Evolutionary conservation across 1,284 basidiomycete species (phyloP).

Genomic region (Sporisorium scitamineum): DNA sequence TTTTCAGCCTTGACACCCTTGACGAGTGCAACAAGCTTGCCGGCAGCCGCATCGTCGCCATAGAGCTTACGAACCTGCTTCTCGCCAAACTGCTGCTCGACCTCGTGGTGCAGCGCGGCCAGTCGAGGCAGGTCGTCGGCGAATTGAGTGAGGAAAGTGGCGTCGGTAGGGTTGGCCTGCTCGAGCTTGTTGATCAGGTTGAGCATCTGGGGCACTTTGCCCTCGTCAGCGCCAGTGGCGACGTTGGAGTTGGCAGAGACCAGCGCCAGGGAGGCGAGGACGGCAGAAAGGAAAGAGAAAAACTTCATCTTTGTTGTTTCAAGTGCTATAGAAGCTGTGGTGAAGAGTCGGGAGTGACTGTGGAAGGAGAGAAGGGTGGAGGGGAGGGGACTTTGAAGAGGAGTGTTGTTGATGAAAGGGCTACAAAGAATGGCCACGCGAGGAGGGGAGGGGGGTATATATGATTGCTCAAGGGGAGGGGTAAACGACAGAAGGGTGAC

Average conservation of each 20-base stretch:
- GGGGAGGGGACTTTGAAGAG: background rate
- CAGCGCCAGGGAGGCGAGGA: slow-evolving; percentile 16
- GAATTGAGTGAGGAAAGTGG: slow-evolving; percentile 10
- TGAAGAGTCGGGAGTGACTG: no score
- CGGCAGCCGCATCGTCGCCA: slow-evolving; percentile 16
- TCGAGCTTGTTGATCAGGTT: slow-evolving; percentile 38
- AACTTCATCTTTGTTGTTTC: slow-evolving; percentile 24
- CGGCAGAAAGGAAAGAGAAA: slow-evolving; percentile 27
- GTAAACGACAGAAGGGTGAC: background rate
- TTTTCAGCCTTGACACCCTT: slow-evolving; percentile 8
- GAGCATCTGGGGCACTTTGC: slow-evolving; percentile 32
- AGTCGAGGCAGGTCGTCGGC: slow-evolving; percentile 13
- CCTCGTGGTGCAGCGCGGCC: slow-evolving; percentile 29
- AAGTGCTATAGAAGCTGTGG: slow-evolving; percentile 23
- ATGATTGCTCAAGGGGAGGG: slow-evolving; percentile 1
- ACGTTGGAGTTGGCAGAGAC: slow-evolving; percentile 23
- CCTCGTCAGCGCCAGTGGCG: slow-evolving; percentile 17
- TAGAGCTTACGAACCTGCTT: slow-evolving; percentile 18
- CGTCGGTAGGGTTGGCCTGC: slow-evolving; percentile 18
- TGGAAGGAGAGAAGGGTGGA: background rate
- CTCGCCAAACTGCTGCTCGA: slow-evolving; percentile 17
- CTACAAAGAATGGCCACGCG: background rate
- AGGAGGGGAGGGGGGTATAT: slow-evolving; percentile 11
- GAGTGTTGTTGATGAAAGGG: slow-evolving; percentile 5
- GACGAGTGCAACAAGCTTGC: slow-evolving; percentile 26